Evolutionary conservation across 176 grass and related monocot species (phyloP), one percentile per base, ranked within the genome.

Genomic region (Triticum monococcum): DNA sequence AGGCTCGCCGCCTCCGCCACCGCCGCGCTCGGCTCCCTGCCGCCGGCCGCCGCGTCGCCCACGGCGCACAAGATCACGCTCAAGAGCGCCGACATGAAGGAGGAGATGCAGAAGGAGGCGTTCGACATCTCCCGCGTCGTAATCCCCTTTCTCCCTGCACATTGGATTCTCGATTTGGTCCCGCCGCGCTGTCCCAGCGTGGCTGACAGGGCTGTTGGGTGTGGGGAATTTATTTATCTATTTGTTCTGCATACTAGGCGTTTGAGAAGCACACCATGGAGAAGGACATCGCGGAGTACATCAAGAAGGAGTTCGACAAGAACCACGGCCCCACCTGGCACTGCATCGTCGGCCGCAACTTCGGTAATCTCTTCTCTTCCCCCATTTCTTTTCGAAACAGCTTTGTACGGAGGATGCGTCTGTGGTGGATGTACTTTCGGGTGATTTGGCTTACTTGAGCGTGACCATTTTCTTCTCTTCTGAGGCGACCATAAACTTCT

Each of bases 271-370:
- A 94, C 74, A 60, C 74, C 59, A 90, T 99, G 90, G 97, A 96
- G 90, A 99, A 99, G 92, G 97, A 96, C 77, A 91, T 99, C 77
- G 97, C 97, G 12, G 97, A 99, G 87, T 96, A 96, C 91, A 99
- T 99, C 79, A 99, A 99, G 84, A 99, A 99, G 94, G 97, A 99
- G 89, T 99, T 99, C 88, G 97, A 99, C 87, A 92, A 91, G 79
- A 94, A 92, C 76, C 91, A 99, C 80, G 97, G 94, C 20, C 92
- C 92, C 13, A 96, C 94, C 33, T 99, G 97, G 97, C 97, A 99
- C 89, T 99, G 97, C 90, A 99, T 99, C 65, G 97, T 96, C n/a
- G 97, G 97, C 66, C 92, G 92, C 63, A 96, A 99, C 92, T 99
- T 99, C 60, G 97, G 97, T 99, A 94, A 60, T 87, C 10, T 36